These are phyloP conservation scores for Tolypocladium album DNA, from an alignment of 2,329 filamentous ascomycete genomes.

Conservation along the genomic window DNA sequence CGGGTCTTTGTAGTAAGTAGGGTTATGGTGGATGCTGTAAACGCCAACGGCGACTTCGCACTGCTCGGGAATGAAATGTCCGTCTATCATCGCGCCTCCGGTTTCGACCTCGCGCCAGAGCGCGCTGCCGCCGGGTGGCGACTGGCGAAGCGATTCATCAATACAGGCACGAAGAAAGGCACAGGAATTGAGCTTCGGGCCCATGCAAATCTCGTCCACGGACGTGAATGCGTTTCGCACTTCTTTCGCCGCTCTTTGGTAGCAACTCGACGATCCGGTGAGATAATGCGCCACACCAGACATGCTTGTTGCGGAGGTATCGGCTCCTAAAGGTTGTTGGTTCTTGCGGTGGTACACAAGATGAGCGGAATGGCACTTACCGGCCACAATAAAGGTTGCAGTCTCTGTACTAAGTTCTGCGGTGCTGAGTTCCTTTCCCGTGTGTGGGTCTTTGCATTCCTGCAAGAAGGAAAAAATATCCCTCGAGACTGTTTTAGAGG, in stretches of 20 bases:
- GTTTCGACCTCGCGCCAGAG: slow-evolving; percentile 7
- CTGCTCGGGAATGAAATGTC: slow-evolving; percentile 5
- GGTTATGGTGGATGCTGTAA: slow-evolving; percentile 10
- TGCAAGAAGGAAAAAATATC: slow-evolving; percentile 37
- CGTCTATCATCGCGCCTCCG: slow-evolving; percentile 6
- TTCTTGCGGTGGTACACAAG: neutral
- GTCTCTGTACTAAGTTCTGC: slow-evolving; percentile 30
- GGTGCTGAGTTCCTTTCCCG: slow-evolving; percentile 27
- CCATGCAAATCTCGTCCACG: slow-evolving; percentile 22
- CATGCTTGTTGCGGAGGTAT: slow-evolving; percentile 27
- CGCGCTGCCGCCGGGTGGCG: slow-evolving; percentile 4
- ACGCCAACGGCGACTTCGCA: slow-evolving; percentile 8
- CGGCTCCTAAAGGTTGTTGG: slow-evolving; percentile 14
- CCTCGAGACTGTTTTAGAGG: slow-evolving; percentile 20
- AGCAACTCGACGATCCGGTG: slow-evolving; percentile 14
- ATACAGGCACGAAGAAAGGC: slow-evolving; percentile 30
- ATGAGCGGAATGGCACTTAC: neutral
- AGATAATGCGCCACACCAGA: slow-evolving; percentile 28
- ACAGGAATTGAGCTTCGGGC: slow-evolving; percentile 19
- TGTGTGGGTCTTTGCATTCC: slow-evolving; percentile 32
- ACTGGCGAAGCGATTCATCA: slow-evolving; percentile 14
- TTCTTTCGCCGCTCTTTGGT: slow-evolving; percentile 18
- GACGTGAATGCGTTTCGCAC: slow-evolving; percentile 17
- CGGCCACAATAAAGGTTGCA: slow-evolving; percentile 25
- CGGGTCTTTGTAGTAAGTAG: slow-evolving; percentile 2